Percentiles rank a stretch among this genome's conserved stretches.
phyloP scores from a whole-genome alignment of 257 asterid species.

The Nemophila menziesii region DNA sequence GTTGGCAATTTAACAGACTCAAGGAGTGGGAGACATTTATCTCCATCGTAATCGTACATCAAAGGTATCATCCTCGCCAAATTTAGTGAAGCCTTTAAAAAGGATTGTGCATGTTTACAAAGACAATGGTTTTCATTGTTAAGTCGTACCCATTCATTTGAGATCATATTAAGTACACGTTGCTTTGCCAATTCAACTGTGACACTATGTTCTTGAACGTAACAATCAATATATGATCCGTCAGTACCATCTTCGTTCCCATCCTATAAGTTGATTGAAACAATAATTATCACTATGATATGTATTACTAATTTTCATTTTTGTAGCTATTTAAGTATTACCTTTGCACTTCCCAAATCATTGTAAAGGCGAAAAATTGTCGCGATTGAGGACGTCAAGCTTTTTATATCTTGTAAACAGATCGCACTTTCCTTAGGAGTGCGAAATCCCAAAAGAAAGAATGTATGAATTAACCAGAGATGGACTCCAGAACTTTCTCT shows the following conservation, averaged over 20 bases:
- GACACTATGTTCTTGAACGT: conserved; percentile 22
- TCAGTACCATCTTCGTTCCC: conserved; percentile 32
- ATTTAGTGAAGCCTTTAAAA: conserved; percentile 23
- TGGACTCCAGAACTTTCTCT: conserved; percentile 28
- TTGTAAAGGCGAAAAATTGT: conserved; percentile 35
- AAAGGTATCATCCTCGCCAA: conserved; percentile 29
- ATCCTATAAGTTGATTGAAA: conserved; percentile 15
- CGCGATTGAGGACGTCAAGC: conserved; percentile 16
- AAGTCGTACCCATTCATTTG: conserved; percentile 23
- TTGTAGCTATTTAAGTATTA: no score
- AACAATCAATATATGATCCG: conserved; percentile 32
- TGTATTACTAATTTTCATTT: no score
- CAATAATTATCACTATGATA: no score
- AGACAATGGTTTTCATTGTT: conserved; percentile 20
- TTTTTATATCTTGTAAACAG: conserved; percentile 8
- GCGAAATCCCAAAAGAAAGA: conserved; percentile 20
- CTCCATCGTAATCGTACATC: conserved; percentile 21
- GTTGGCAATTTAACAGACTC: no score
- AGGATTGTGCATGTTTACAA: conserved; percentile 7
- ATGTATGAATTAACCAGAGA: conserved; percentile 15
- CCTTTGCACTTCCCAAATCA: conserved; percentile 32
- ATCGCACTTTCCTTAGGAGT: not conserved
- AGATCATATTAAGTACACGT: conserved; percentile 16
- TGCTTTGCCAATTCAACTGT: conserved; percentile 17
- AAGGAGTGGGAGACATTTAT: conserved; percentile 11